These are phyloP conservation scores for Casuarina equisetifolia DNA, from an alignment of 306 rosid species.

Conservation along the genomic window DNA sequence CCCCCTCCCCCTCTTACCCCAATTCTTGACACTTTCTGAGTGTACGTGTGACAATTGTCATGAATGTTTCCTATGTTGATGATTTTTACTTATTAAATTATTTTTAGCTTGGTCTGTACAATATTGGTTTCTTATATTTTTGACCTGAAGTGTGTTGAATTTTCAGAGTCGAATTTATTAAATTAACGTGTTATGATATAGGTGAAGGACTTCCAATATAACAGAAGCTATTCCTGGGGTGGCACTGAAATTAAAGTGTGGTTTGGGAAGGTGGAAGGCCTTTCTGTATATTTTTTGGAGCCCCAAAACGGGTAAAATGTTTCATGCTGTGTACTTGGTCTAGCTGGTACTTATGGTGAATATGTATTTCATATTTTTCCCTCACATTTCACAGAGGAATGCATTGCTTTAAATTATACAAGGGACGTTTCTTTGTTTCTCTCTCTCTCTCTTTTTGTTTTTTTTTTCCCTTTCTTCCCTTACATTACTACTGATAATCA, in stretches of 20 bases:
- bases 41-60: not conserved
- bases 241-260: slow-evolving; percentile 92
- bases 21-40: not conserved
- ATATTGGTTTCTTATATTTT: not conserved
- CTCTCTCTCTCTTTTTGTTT: too few relatives aligned
- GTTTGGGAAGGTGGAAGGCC: slow-evolving; percentile 92
- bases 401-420: not conserved
- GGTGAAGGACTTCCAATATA: slow-evolving; percentile 72
- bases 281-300: slow-evolving; percentile 92
- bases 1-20: too few relatives aligned
- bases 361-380: not conserved
- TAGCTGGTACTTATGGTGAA: not conserved
- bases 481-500: not conserved
- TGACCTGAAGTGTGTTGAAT: not conserved
- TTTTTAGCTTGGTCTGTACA: slow-evolving; percentile 7
- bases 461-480: not conserved
- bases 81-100: not conserved
- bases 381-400: not conserved
- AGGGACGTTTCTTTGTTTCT: not conserved
- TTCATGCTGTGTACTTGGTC: not conserved
- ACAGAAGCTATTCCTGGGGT: slow-evolving; percentile 63
- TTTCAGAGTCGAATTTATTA: not conserved
- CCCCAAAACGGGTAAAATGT: slow-evolving; percentile 76
- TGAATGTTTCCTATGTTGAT: not conserved
- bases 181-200: slow-evolving; percentile 35